These are phyloP conservation scores for Turnera subulata DNA, from an alignment of 345 rosid genomes.

Conservation along the genomic window DNA sequence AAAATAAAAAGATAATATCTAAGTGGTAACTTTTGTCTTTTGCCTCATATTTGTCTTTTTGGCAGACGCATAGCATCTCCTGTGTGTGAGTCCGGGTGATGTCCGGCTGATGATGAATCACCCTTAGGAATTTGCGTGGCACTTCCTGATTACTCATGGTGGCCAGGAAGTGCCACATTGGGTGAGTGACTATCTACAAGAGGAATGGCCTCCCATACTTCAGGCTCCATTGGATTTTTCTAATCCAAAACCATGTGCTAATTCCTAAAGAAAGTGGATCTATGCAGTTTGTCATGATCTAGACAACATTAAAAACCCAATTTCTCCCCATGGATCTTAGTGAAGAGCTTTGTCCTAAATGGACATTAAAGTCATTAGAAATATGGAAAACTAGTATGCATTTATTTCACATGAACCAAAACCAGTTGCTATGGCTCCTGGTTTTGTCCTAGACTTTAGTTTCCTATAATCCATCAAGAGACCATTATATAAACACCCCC, in stretches of 20 bases:
- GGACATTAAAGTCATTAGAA: neutral
- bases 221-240: neutral
- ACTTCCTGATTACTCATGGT: no score
- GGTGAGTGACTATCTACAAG: neutral
- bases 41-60: no score
- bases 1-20: no score
- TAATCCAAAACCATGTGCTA: neutral
- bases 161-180: no score
- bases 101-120: no score
- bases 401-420: neutral
- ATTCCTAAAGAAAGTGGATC: neutral
- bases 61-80: no score
- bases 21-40: no score
- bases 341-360: neutral
- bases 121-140: no score
- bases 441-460: neutral
- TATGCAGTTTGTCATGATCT: neutral
- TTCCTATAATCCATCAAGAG: neutral
- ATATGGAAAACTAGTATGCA: no score
- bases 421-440: slow-evolving; percentile 4
- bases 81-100: no score
- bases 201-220: neutral
- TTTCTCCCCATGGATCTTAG: neutral
- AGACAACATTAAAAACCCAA: no score
- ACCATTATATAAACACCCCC: neutral